Evolutionary conservation across 2,329 filamentous ascomycete genomes (phyloP), one percentile per base, ranked within the genome.

Genomic region (Calonectria multiphialidica): DNA sequence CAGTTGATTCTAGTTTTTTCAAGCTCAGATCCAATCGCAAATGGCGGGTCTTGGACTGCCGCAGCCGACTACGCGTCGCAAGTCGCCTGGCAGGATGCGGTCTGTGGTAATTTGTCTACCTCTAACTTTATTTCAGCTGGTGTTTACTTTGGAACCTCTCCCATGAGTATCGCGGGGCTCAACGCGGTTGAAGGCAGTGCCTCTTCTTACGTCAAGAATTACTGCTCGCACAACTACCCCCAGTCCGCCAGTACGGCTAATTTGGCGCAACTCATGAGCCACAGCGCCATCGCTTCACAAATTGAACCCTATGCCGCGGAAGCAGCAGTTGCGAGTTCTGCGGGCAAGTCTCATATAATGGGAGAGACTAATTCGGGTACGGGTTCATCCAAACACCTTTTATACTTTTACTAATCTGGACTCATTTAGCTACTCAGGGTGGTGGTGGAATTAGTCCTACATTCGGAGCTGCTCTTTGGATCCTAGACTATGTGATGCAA

Each of bases 211-310:
- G 82, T 86, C 16, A 83, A 83, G 53, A 77, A 83, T n/a, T 86
- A 85, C 73, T 85, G 84, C 71, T 84, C 83, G 28, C 86, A 87
- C 78, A 86, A 87, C 68, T 88, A 87, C 64, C 86, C 86, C 0
- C 83, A 85, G 74, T 82, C 80, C 0, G 66, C 76, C 2, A 75
- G 72, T 8, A 84, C 82, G 0, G 83, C 82, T 4, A 81, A 84
- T 25, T 74, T 86, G 1, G 77, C 77, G 0, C 79, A 77, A 2
- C 77, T 87, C 7, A 87, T 87, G 85, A 84, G 82, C 71, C 86
- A 87, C 57, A 81, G 75, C 18, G 76, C 78, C 1, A 86, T 87
- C 73, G 80, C 81, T 0, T 80, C 75, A 2, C 82, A 86, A 45
- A 80, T 87, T 9, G 71, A 80, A 10, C 74, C 79, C 1, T 87